A percentile compares a stretch with the other conserved stretches of the same genome.
These are phyloP conservation scores for Nicotiana obtusifolia DNA, from an alignment of 257 asterid genomes.

Conservation along the genomic window DNA sequence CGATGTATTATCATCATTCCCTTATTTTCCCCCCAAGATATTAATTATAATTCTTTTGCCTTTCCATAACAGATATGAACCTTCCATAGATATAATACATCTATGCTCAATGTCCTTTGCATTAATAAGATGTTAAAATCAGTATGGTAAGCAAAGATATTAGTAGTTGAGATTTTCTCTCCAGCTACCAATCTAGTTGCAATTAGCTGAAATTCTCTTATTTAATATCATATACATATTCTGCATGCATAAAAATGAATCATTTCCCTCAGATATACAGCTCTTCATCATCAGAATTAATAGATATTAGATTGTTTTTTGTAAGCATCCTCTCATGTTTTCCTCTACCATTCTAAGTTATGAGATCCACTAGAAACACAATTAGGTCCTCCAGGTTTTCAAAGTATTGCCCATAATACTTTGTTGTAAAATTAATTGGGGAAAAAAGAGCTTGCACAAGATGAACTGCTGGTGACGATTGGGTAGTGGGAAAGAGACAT, in stretches of 20 bases:
- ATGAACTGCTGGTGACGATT: not conserved
- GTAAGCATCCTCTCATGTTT: not conserved
- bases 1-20: not conserved
- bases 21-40: not conserved
- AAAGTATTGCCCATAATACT: not conserved
- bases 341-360: not conserved
- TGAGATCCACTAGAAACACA: not conserved
- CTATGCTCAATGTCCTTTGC: not conserved
- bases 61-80: not conserved
- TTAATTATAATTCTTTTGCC: not conserved
- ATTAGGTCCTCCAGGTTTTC: not conserved
- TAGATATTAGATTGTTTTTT: not conserved
- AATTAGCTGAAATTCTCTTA: not conserved
- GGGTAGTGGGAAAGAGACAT: not conserved
- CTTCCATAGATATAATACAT: not conserved
- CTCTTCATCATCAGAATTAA: not conserved
- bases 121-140: not conserved
- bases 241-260: not conserved
- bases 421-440: not conserved
- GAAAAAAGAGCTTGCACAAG: not conserved
- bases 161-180: constrained; percentile 2
- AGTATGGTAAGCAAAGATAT: not conserved
- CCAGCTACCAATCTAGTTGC: not conserved
- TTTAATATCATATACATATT: not conserved
- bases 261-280: not conserved